phyloP scores from a whole-genome alignment of 1,284 basidiomycete species.

The Thecaphora thlaspeos region DNA sequence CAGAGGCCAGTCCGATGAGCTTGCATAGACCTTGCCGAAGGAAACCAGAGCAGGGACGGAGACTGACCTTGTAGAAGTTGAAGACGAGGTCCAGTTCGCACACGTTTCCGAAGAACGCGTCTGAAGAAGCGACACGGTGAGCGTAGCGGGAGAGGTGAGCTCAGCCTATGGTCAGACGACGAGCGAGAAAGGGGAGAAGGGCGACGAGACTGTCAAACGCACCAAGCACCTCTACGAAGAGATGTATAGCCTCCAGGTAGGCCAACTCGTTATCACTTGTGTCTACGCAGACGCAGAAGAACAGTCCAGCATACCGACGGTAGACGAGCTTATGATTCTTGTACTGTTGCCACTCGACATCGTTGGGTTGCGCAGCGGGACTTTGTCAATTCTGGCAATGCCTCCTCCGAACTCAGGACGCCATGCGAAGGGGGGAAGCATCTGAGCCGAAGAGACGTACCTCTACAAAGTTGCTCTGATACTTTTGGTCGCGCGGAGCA shows the following conservation, averaged over 20 bases:
- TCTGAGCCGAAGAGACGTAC: constrained; percentile 63
- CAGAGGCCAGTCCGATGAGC: not conserved
- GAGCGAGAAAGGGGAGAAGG: not conserved
- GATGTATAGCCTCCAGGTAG: constrained; percentile 93
- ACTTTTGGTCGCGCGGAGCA: constrained; percentile 96
- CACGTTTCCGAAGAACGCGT: constrained; percentile 96
- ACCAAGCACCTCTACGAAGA: constrained; percentile 98
- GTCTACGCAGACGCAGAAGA: constrained; percentile 95
- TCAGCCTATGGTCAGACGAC: too few relatives aligned
- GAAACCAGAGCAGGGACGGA: too few relatives aligned
- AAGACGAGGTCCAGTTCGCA: constrained; percentile 96
- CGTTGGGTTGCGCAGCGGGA: too few relatives aligned
- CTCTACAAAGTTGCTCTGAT: constrained; percentile 98
- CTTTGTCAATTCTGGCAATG: too few relatives aligned
- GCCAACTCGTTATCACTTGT: constrained; percentile 97
- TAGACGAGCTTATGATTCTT: constrained; percentile 54
- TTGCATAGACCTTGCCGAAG: too few relatives aligned
- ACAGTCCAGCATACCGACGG: constrained; percentile 69
- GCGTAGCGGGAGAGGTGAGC: not conserved
- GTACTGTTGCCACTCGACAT: too few relatives aligned
- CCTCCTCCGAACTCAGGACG: too few relatives aligned
- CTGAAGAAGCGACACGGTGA: constrained; percentile 61
- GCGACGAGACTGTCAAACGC: constrained; percentile 56
- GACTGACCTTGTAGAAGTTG: constrained; percentile 89
- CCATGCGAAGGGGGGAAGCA: not conserved